phyloP scores from a whole-genome alignment of 1,139 yeast genomes.

The Debaryomycetaceae sp. region DNA sequence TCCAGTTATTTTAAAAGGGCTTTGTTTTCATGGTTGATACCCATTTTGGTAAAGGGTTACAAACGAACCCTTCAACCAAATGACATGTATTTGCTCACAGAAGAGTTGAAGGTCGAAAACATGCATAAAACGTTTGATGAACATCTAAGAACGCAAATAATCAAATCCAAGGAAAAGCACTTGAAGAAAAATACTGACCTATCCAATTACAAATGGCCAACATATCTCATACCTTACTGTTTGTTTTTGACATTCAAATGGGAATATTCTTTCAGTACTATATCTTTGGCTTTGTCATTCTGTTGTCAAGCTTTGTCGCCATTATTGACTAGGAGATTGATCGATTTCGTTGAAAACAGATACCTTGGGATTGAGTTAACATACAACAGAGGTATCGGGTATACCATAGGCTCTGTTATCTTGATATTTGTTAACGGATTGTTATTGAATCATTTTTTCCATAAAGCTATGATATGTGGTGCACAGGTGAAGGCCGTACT shows the following conservation, averaged over 20 bases:
- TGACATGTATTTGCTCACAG: constrained; percentile 39
- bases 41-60: constrained; percentile 39
- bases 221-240: constrained; percentile 31
- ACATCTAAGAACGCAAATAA: constrained; percentile 21
- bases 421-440: constrained; percentile 41
- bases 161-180: constrained; percentile 20
- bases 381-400: constrained; percentile 38
- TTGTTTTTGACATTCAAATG: constrained; percentile 35
- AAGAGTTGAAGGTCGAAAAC: constrained; percentile 36
- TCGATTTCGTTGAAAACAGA: constrained; percentile 38
- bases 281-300: constrained; percentile 36
- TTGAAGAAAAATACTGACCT: constrained; percentile 20
- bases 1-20: constrained; percentile 23
- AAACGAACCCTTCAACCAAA: constrained; percentile 39
- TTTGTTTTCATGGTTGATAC: constrained; percentile 42
- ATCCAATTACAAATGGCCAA: constrained; percentile 35
- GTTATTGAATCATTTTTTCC: constrained; percentile 42
- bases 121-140: constrained; percentile 33
- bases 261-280: constrained; percentile 32
- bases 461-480: constrained; percentile 45
- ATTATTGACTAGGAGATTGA: constrained; percentile 35
- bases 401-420: constrained; percentile 37
- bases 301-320: constrained; percentile 41
- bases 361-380: constrained; percentile 33
- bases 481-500: constrained; percentile 43